Evolutionary conservation across 106 monocot species (phyloP).

Genomic region (Chionographis japonica): DNA sequence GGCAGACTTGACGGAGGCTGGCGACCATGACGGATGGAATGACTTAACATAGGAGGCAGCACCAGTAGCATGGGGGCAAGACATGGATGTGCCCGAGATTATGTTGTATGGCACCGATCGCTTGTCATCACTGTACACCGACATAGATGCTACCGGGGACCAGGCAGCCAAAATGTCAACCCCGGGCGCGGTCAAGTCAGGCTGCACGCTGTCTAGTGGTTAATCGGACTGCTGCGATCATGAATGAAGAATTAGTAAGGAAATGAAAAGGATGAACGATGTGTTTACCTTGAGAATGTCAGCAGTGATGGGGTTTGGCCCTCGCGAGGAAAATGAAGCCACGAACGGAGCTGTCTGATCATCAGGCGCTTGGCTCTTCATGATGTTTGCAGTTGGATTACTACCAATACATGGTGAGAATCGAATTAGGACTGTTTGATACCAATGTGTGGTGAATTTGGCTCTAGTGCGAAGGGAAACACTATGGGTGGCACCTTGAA

Average conservation of each 20-base stretch:
- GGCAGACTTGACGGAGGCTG: slow-evolving; percentile 35
- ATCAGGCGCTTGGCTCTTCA: slow-evolving; percentile 13
- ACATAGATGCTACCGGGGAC: too few species aligned
- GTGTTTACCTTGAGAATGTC: slow-evolving; percentile 28
- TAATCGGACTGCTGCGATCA: too few species aligned
- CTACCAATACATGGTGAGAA: slow-evolving; percentile 2
- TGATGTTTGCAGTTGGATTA: slow-evolving; percentile 22
- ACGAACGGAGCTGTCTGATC: slow-evolving; percentile 18
- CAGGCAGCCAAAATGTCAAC: background rate
- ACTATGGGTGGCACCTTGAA: slow-evolving; percentile 10
- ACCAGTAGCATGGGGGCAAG: slow-evolving; percentile 32
- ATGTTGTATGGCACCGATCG: slow-evolving; percentile 18
- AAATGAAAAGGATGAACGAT: too few species aligned
- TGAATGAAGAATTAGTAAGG: too few species aligned
- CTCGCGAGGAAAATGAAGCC: slow-evolving; percentile 28
- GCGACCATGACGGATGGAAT: slow-evolving; percentile 33
- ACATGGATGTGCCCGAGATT: slow-evolving; percentile 41
- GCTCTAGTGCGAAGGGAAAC: background rate
- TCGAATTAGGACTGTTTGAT: too few species aligned
- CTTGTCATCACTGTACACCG: too few species aligned
- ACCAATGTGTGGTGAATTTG: too few species aligned
- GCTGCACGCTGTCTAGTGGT: background rate
- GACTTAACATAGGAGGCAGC: slow-evolving; percentile 42
- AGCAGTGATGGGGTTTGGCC: slow-evolving; percentile 22
- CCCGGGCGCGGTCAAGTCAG: slow-evolving; percentile 1